Evolutionary conservation across 2,329 filamentous ascomycete species (phyloP).

Genomic region (Diaporthe longicolla): DNA sequence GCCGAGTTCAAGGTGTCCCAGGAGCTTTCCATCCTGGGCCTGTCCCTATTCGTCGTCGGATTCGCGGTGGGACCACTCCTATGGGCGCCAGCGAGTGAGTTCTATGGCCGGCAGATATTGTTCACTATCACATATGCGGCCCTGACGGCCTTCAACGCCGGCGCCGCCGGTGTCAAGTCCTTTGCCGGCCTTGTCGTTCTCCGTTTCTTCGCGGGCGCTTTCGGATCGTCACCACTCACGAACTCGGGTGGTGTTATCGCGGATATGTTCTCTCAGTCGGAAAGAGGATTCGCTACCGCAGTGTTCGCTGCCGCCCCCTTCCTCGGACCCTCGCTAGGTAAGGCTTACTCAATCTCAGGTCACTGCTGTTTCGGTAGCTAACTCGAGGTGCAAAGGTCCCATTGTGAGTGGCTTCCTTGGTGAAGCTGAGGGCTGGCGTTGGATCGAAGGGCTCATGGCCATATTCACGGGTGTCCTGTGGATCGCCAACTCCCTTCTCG

Average conservation of each 20-base stretch:
- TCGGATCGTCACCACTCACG: conserved; percentile 73
- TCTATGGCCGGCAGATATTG: conserved; percentile 72
- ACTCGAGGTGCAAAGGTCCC: conserved; percentile 58
- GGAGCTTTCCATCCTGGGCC: conserved; percentile 71
- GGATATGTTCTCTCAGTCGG: conserved; percentile 68
- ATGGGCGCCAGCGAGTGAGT: conserved; percentile 56
- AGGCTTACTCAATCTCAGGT: not conserved
- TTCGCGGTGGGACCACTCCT: conserved; percentile 44
- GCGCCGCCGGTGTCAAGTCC: conserved; percentile 69
- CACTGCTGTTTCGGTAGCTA: not conserved
- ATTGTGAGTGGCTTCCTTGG: conserved; percentile 78
- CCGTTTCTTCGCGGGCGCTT: conserved; percentile 74
- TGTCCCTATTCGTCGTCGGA: conserved; percentile 54
- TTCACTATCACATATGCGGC: conserved; percentile 70
- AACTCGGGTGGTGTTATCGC: conserved; percentile 75
- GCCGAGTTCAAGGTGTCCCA: conserved; percentile 64
- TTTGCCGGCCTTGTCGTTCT: conserved; percentile 72
- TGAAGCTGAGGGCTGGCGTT: conserved; percentile 75
- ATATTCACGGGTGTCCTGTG: conserved; percentile 74
- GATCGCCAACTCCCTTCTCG: conserved; percentile 64
- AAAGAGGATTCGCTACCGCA: conserved; percentile 71
- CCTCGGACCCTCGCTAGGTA: conserved; percentile 70
- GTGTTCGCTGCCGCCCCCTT: conserved; percentile 77
- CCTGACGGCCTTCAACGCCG: conserved; percentile 74
- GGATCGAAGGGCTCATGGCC: conserved; percentile 77